Evolutionary conservation across 2,329 filamentous ascomycete genomes (phyloP).

Genomic region (Aspergillus sp.): DNA sequence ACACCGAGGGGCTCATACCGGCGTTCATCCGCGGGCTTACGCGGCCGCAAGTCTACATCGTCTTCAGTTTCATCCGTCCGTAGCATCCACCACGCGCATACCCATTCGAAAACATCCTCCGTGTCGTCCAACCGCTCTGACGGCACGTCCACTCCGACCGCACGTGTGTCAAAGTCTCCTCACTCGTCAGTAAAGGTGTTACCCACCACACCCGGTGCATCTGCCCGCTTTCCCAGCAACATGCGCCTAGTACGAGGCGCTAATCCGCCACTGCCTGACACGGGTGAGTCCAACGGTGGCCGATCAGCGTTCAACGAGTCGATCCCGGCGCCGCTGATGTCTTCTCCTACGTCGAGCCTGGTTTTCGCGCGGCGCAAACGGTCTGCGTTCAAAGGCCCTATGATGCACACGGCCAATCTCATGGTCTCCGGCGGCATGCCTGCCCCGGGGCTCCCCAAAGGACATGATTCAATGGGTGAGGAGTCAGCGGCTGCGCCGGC

Average conservation of each 20-base stretch:
- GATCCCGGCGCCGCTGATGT: slow-evolving; percentile 26
- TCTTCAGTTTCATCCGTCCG: slow-evolving; percentile 90
- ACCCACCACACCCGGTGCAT: slow-evolving; percentile 71
- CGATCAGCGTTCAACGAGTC: slow-evolving; percentile 30
- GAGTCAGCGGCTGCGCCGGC: slow-evolving; percentile 14
- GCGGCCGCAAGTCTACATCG: slow-evolving; percentile 89
- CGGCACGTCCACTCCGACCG: slow-evolving; percentile 58
- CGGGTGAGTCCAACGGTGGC: slow-evolving; percentile 13
- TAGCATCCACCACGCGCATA: slow-evolving; percentile 79
- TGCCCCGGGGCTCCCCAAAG: slow-evolving; percentile 25
- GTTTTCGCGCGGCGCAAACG: slow-evolving; percentile 39
- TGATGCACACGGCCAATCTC: slow-evolving; percentile 31
- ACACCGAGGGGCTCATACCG: slow-evolving; percentile 82
- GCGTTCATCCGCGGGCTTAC: slow-evolving; percentile 69
- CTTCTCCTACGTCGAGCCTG: slow-evolving; percentile 33
- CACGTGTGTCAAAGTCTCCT: slow-evolving; percentile 60
- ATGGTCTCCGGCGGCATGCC: slow-evolving; percentile 24
- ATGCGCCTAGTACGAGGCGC: slow-evolving; percentile 66
- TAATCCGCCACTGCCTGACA: slow-evolving; percentile 18
- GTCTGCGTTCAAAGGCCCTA: slow-evolving; percentile 38
- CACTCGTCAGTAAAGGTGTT: slow-evolving; percentile 93
- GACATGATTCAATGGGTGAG: slow-evolving; percentile 13
- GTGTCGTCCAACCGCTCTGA: slow-evolving; percentile 74
- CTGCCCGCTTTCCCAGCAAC: slow-evolving; percentile 67
- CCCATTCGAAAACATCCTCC: slow-evolving; percentile 88